Percentiles rank a stretch among this genome's conserved stretches.
Conservation (phyloP, 208 protist species). For the Borovskyia barvae region DNA sequence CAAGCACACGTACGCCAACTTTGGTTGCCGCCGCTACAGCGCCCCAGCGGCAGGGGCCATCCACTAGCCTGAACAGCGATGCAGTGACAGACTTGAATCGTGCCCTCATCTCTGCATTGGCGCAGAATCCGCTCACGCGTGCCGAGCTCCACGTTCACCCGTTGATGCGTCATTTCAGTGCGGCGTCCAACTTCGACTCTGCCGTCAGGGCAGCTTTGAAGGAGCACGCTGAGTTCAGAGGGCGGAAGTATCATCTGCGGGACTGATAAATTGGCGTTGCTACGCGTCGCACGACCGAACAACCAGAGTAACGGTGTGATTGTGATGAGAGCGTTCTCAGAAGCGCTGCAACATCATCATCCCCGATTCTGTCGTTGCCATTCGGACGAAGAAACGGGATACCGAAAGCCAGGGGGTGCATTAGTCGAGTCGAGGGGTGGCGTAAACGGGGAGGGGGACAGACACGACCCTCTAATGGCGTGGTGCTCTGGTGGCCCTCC, state of each 20-base stretch:
- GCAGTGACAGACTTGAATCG: conserved; percentile 31
- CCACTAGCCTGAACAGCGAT: not conserved
- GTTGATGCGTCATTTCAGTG: conserved; percentile 30
- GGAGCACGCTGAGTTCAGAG: conserved; percentile 47
- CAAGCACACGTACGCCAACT: conserved; percentile 23
- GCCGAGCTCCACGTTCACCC: conserved; percentile 35
- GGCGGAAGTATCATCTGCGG: conserved; percentile 61
- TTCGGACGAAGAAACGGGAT: too few species aligned
- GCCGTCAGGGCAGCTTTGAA: conserved; percentile 56
- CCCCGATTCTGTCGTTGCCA: too few species aligned
- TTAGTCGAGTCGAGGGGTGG: too few species aligned
- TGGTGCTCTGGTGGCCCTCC: too few species aligned
- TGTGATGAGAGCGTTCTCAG: too few species aligned
- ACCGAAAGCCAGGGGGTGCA: too few species aligned
- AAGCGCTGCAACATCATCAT: too few species aligned
- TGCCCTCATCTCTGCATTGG: conserved; percentile 46
- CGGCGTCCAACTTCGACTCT: conserved; percentile 43
- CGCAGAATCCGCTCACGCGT: conserved; percentile 29
- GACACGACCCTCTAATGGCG: too few species aligned
- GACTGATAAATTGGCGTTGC: too few species aligned
- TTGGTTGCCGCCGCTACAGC: conserved; percentile 20
- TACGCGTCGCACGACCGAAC: too few species aligned
- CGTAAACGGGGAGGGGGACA: too few species aligned
- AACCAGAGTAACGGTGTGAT: too few species aligned
- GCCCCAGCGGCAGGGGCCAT: not conserved